Base-by-base conservation (phyloP, 352 stramenopile species). In the Phytophthora multivora region DNA sequence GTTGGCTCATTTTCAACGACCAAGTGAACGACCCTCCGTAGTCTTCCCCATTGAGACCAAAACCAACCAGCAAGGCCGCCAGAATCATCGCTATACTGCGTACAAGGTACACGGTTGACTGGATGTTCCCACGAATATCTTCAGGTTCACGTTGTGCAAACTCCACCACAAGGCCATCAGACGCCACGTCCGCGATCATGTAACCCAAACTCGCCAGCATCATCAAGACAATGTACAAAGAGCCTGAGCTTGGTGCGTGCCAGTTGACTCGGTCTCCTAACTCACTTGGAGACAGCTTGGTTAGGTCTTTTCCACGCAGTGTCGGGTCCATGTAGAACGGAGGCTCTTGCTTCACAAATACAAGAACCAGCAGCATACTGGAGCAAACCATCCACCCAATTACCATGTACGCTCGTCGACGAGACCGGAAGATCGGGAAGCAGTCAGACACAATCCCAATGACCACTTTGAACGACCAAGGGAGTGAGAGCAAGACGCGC, bases 371-470 rank as follows among this genome's bases (percentile, higher is more conserved):
- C 25, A 90, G 54, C 72, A 85, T 87, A 5, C 52, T 59, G 0
- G 65, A 74, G 63, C 79, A 89, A 13, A 90, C 19, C 4, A 75
- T 6, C 80, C 80, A 88, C 12, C 81, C 81, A 5, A 93, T 19
- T 15, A 89, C 61, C 79, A 93, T 93, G 46, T 83, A 93, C n/a
- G 79, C 66, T 26, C 80, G 79, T 8, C 81, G 74, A 10, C 84
- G 75, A 49, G 72, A 90, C 6, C 71, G 73, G 48, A 60, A 80
- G n/a, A 91, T 80, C 1, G 81, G 82, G 26, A 89, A 81, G 38
- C 76, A 88, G 55, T 90, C 80, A 0, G 82, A 86, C 4, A 83
- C 26, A 43, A 91, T 74, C 18, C 82, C 81, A 60, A 80, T 85
- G 0, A 93, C 65, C 19, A 90, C 73, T 54, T 90, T 89, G 57